phyloP scores from a whole-genome alignment of 2,329 filamentous ascomycete genomes.

The Albophoma yamanashiensis region DNA sequence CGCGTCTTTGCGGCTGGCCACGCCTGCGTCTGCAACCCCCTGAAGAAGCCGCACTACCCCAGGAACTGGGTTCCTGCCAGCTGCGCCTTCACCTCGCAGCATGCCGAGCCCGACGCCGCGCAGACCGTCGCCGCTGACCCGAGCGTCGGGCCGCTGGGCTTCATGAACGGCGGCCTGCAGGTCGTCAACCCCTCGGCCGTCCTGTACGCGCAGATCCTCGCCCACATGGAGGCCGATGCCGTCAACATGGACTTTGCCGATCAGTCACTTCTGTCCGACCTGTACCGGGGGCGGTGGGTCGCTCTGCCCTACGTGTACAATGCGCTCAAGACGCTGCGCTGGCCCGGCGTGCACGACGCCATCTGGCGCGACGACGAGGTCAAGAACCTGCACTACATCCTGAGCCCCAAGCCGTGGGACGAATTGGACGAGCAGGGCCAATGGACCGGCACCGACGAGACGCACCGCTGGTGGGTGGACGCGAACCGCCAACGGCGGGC shows the following conservation, averaged over 20 bases:
- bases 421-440: constrained; percentile 33
- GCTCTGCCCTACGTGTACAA: constrained; percentile 51
- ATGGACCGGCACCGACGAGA: constrained; percentile 33
- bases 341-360: constrained; percentile 37
- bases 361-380: constrained; percentile 49
- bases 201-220: constrained; percentile 39
- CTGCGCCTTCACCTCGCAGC: constrained; percentile 49
- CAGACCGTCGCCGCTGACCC: constrained; percentile 35
- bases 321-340: constrained; percentile 49
- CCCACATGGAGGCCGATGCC: constrained; percentile 36
- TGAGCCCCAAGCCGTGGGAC: constrained; percentile 52
- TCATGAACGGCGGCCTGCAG: constrained; percentile 41
- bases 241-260: constrained; percentile 46
- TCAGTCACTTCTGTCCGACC: constrained; percentile 44
- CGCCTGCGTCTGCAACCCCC: constrained; percentile 78
- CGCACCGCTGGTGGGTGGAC: constrained; percentile 46
- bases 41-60: constrained; percentile 71
- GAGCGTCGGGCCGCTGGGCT: constrained; percentile 29
- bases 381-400: constrained; percentile 52
- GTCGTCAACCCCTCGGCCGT: constrained; percentile 41
- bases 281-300: constrained; percentile 46
- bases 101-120: constrained; percentile 32
- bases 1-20: constrained; percentile 74
- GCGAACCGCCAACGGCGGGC: constrained; percentile 32
- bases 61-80: constrained; percentile 50